Evolutionary conservation across 345 rosid species (phyloP), one percentile per base, ranked within the genome.

Genomic region (Hibiscus tridactylites): DNA sequence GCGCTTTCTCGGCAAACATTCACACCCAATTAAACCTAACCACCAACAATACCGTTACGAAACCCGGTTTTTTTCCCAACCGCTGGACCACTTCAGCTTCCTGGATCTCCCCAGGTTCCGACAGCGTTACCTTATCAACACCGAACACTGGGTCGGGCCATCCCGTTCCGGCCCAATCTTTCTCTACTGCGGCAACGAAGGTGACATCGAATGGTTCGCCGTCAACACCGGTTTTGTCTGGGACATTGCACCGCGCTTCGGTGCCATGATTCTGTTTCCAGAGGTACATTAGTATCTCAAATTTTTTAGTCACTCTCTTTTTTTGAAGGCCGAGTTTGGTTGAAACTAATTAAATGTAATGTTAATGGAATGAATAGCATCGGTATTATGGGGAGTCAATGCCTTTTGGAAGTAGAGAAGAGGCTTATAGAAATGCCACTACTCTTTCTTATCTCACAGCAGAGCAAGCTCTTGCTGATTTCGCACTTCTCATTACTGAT

Each of bases 381-480:
- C 28, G 76, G 64, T 73, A 65, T 19, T 73, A 73, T 53, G 76
- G 71, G 21, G 44, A 73, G 17, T 73, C 76, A 31, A 65, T 73
- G 65, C 76, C 76, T 9, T 73, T 35, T 37, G 76, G 76, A 65
- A 73, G 76, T 44, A 39, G 3, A 56, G 71, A 54, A 52, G 76
- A 73, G 42, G 76, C 76, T 35, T 65, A 65, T 26, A 66, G 31
- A 24, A 65, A 65, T 24, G 70, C 70, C 19, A 61, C 88, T 52
- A 86, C 96, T 0, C 73, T 91, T 62, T 79, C 97, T 1, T 77
- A 84, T 80, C 83, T 94, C 61, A 91, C 97, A 0, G 83, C 97
- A 0, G 98, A 90, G 88, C 98, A 91, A 85, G 98, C 97, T 35
- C 86, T 94, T 42, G 96, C 96, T 4, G 97, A 94, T 85, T 94